These are phyloP conservation scores for Celoporthe dispersa DNA, from an alignment of 2,329 filamentous ascomycete genomes.

Conservation along the genomic window DNA sequence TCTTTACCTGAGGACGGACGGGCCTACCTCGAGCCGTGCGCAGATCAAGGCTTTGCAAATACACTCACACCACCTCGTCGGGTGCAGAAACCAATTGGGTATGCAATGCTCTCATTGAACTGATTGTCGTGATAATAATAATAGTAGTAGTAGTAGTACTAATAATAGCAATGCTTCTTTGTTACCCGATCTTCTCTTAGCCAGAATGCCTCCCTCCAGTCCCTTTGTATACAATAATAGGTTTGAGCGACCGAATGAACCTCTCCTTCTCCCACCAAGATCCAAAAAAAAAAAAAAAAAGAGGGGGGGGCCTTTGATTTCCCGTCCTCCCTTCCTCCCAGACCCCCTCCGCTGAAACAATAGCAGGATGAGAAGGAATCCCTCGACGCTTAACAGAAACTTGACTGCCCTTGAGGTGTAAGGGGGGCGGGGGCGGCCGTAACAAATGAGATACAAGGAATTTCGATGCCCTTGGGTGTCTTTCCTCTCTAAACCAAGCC, in stretches of 20 bases:
- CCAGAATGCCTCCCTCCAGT: neutral
- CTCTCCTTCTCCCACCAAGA: neutral
- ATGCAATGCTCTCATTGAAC: slow-evolving; percentile 1
- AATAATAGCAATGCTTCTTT: slow-evolving; percentile 10
- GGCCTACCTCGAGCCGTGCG: no score
- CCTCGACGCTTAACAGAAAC: neutral
- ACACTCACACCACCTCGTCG: no score
- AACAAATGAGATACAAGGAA: neutral
- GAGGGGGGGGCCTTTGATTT: neutral
- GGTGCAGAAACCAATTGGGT: neutral
- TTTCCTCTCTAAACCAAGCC: neutral
- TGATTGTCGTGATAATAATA: slow-evolving; percentile 12
- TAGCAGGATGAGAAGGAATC: neutral
- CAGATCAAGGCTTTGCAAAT: no score
- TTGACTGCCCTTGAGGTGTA: neutral
- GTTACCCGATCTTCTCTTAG: neutral
- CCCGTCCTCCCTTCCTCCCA: neutral
- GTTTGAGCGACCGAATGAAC: neutral
- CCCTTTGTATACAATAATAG: neutral
- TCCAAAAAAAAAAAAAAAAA: no score
- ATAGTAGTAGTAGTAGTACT: neutral
- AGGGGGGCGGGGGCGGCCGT: neutral
- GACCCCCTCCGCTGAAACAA: neutral
- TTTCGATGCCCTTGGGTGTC: neutral
- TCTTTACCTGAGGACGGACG: no score